phyloP scores from a whole-genome alignment of 2,329 filamentous ascomycete genomes.

The Colletotrichum sansevieriae region DNA sequence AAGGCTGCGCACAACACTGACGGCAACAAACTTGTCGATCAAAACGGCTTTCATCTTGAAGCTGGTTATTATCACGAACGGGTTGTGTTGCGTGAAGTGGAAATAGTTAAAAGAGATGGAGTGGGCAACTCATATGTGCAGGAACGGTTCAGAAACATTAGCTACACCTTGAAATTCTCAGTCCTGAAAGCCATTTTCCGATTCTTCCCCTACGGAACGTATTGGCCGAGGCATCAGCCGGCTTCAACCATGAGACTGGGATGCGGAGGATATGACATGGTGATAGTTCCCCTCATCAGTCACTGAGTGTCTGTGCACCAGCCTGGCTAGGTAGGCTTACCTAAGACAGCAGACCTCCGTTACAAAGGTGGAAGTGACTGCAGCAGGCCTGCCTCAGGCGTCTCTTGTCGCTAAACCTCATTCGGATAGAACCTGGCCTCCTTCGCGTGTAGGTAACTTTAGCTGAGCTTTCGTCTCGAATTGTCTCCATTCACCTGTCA shows the following conservation, averaged over 20 bases:
- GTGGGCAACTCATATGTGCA: not conserved
- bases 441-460: conserved; percentile 18
- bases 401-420: conserved; percentile 18
- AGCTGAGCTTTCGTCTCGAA: conserved; percentile 14
- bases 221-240: no score
- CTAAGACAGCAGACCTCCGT: not conserved
- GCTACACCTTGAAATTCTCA: no score
- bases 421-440: conserved; percentile 11
- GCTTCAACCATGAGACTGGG: no score
- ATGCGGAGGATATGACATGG: no score
- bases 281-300: no score
- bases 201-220: no score
- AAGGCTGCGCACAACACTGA: conserved; percentile 23
- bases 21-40: conserved; percentile 46
- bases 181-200: no score
- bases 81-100: no score
- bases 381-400: conserved; percentile 24
- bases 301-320: no score
- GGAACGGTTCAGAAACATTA: no score
- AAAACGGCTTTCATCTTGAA: conserved; percentile 48
- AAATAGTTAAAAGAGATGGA: no score
- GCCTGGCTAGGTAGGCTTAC: not conserved
- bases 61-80: not conserved
- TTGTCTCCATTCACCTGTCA: not conserved
- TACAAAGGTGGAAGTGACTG: not conserved